A percentile compares a stretch with the other conserved stretches of the same genome.
phyloP scores from a whole-genome alignment of 768 basidiomycete species.

The Naganishia vishniacii region DNA sequence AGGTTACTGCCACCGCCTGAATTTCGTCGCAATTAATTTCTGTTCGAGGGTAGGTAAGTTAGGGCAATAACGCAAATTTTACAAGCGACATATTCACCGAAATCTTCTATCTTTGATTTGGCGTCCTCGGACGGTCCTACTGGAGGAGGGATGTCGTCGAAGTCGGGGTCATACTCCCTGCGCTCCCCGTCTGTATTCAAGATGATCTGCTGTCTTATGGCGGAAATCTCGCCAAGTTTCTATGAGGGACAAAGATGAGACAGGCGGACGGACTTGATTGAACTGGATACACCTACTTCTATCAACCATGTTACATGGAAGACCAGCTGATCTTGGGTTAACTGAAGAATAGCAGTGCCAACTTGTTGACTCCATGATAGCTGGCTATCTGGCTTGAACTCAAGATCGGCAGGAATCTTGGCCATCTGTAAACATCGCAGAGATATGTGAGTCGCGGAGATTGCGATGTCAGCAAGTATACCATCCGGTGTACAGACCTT shows the following conservation, averaged over 20 bases:
- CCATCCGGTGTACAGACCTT: slow-evolving; percentile 23
- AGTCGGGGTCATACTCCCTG: slow-evolving; percentile 23
- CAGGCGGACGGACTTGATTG: too few species aligned
- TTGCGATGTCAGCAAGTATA: too few species aligned
- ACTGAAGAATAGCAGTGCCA: slow-evolving; percentile 71
- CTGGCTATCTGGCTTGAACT: slow-evolving; percentile 26
- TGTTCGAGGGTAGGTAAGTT: slow-evolving; percentile 43
- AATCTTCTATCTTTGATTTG: slow-evolving; percentile 64
- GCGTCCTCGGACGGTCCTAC: slow-evolving; percentile 64
- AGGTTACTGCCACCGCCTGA: slow-evolving; percentile 68
- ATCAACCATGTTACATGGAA: slow-evolving; percentile 72
- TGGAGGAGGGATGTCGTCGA: slow-evolving; percentile 35
- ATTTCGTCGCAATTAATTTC: slow-evolving; percentile 75
- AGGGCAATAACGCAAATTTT: not conserved
- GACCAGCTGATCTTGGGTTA: slow-evolving; percentile 62
- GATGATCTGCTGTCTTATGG: slow-evolving; percentile 48
- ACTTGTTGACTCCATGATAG: slow-evolving; percentile 84
- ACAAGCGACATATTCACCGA: slow-evolving; percentile 55
- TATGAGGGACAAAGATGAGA: not conserved
- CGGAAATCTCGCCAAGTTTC: slow-evolving; percentile 31
- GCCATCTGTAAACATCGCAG: slow-evolving; percentile 1
- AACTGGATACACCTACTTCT: slow-evolving; percentile 56
- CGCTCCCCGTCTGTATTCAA: slow-evolving; percentile 45
- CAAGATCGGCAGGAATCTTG: slow-evolving; percentile 28
- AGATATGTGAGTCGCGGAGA: not conserved